Conservation (phyloP, 441 rosid genomes). For the Omphalea diandra region DNA sequence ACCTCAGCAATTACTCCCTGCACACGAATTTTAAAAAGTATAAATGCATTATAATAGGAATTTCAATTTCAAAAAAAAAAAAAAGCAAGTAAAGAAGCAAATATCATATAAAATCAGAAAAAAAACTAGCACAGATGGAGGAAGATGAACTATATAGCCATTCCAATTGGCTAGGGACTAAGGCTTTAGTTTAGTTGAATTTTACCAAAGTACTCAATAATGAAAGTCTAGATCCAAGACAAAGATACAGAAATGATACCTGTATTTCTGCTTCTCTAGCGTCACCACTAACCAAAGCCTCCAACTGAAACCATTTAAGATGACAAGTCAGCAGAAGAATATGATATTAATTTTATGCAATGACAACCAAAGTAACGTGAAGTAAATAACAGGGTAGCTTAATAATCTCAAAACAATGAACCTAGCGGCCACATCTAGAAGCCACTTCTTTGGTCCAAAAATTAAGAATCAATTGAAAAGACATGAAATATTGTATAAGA, state of each 20-base stretch:
- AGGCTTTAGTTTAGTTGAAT: not conserved
- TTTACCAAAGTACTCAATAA: not conserved
- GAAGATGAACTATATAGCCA: not conserved
- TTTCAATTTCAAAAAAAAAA: not conserved
- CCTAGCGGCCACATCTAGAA: not conserved
- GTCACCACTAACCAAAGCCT: slow-evolving; percentile 63
- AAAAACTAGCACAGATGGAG: not conserved
- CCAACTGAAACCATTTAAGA: slow-evolving; percentile 63
- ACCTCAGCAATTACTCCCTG: slow-evolving; percentile 88
- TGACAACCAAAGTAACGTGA: not conserved
- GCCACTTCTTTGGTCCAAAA: not conserved
- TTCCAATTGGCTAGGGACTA: not conserved
- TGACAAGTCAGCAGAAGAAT: slow-evolving; percentile 21
- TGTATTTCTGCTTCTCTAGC: slow-evolving; percentile 84
- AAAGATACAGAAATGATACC: slow-evolving; percentile 44
- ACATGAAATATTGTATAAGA: not conserved
- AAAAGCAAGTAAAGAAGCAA: not conserved
- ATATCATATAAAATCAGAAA: no score
- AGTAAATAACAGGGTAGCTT: not conserved
- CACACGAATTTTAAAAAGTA: slow-evolving; percentile 1
- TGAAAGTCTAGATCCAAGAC: not conserved
- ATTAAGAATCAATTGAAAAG: not conserved
- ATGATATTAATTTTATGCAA: slow-evolving; percentile 1
- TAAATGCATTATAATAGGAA: not conserved
- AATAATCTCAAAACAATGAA: not conserved